Base-by-base conservation (phyloP, 106 monocot genomes). In the Dactylorhiza incarnata region DNA sequence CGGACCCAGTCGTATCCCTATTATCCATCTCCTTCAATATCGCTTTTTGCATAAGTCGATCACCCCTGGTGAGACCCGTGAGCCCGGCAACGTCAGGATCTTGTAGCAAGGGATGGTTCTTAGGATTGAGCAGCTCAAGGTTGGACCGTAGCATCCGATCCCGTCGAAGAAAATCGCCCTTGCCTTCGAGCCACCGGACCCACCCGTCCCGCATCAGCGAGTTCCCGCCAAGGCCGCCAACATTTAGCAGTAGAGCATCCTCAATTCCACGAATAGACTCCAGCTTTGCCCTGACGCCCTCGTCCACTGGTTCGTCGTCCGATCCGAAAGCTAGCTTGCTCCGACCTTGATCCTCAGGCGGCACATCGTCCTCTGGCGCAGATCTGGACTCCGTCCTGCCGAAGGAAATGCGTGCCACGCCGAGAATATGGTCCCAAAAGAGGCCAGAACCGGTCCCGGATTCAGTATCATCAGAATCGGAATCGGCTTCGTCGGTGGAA, bases 71-170 rank as follows among this genome's bases (percentile, higher is more conserved):
- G 74, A 93, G 82, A 1, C 43, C 52, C 0, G 83, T 73, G 7
- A 86, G 46, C 16, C 87, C 81, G 3, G 83, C 72, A 3, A 78
- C 75, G 58, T 99, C 97, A 2, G 97, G 97, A 73, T 99, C 97
- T 72, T 94, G 97, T 2, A 97, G 83, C 72, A 99, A 72, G 9
- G 94, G 94, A 62, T 99, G 94, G 54, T 87, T 99, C 76, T 83
- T 83, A 0, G 94, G 94, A 75, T 94, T 84, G 20, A 99, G 53
- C 9, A 79, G 29, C 52, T 99, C 97, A 1, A 94, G 71, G 54
- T 91, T 86, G 14, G 87, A 87, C 0, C 82, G 78, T 22, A 94
- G 86, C 97, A 99, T 99, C 76, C 59, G 25, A 75, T 99, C 94
- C 51, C 85, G 80, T 78, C 89, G 79, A 68, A 99, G 67, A 78